A percentile compares a stretch with the other conserved stretches of the same genome.
phyloP scores from a whole-genome alignment of 164 flowering plant genomes.

The Amborella trichopoda region DNA sequence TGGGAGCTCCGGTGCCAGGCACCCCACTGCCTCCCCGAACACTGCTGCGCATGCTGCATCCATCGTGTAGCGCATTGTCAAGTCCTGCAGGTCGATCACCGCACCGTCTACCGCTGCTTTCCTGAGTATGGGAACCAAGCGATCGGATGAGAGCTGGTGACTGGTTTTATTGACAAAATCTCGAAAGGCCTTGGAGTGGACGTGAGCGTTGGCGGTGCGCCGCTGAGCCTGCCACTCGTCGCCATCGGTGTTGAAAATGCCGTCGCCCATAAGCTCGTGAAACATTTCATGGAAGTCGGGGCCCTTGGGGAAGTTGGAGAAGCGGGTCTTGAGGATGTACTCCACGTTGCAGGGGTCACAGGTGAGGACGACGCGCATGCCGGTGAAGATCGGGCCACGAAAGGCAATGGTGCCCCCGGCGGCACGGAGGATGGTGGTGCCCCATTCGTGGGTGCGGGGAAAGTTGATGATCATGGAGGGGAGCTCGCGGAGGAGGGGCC shows the following conservation, averaged over 20 bases:
- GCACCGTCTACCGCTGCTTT: neutral
- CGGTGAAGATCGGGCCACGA: constrained; percentile 17
- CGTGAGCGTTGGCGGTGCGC: constrained; percentile 1
- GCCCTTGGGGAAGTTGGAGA: constrained; percentile 12
- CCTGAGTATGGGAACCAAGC: constrained; percentile 17
- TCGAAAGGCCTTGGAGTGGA: constrained; percentile 6
- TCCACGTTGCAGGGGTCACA: constrained; percentile 17
- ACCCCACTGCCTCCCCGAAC: constrained; percentile 14
- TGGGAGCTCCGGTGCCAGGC: constrained; percentile 15
- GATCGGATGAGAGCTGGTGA: constrained; percentile 11
- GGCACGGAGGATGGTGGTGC: constrained; percentile 4
- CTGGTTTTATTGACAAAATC: constrained; percentile 6
- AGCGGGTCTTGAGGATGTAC: constrained; percentile 10
- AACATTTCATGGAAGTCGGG: constrained; percentile 1
- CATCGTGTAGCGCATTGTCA: constrained; percentile 24
- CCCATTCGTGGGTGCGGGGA: constrained; percentile 14
- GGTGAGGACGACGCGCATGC: constrained; percentile 7
- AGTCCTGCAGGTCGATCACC: constrained; percentile 26
- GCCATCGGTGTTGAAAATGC: constrained; percentile 16
- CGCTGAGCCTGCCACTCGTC: constrained; percentile 11
- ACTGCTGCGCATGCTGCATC: constrained; percentile 20
- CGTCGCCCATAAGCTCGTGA: constrained; percentile 14
- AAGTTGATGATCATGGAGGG: constrained; percentile 13
- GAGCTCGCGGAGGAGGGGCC: constrained; percentile 26
- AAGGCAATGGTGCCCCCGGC: constrained; percentile 7